Evolutionary conservation across 495 filamentous ascomycete genomes (phyloP).

Genomic region (Penicillium subrubescens): DNA sequence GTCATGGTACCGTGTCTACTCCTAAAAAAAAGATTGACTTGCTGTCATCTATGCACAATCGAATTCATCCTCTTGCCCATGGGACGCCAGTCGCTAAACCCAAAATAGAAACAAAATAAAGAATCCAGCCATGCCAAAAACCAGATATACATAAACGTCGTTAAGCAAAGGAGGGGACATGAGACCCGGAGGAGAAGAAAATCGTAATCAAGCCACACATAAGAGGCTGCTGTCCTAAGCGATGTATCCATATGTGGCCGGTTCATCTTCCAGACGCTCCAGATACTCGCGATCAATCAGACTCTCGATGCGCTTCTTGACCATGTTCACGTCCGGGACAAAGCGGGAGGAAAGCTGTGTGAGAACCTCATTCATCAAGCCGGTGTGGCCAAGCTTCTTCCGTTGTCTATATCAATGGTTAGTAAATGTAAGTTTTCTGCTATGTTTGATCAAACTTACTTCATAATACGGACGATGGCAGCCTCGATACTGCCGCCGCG

Average conservation of each 20-base stretch:
- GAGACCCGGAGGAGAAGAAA: not conserved
- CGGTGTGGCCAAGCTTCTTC: conserved; percentile 76
- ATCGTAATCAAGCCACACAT: not conserved
- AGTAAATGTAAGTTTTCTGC: not conserved
- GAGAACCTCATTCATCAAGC: conserved; percentile 84
- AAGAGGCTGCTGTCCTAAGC: conserved; percentile 42
- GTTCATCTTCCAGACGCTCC: conserved; percentile 76
- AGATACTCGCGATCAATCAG: conserved; percentile 92
- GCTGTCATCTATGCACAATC: conserved; percentile 10
- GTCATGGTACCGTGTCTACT: not conserved
- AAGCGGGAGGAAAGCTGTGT: conserved; percentile 77
- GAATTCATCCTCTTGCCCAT: conserved; percentile 11
- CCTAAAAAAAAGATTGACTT: not conserved
- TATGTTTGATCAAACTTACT: conserved; percentile 57
- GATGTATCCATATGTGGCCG: conserved; percentile 76
- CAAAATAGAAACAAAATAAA: conserved; percentile 16
- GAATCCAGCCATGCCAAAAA: not conserved
- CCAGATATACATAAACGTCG: not conserved
- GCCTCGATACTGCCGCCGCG: conserved; percentile 80
- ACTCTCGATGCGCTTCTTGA: conserved; percentile 93
- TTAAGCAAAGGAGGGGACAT: not conserved
- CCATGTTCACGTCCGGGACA: conserved; percentile 83
- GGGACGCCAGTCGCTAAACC: conserved; percentile 37
- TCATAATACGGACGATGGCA: conserved; percentile 93
- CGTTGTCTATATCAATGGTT: conserved; percentile 68